These are phyloP conservation scores for Quercus glauca DNA, from an alignment of 306 rosid genomes.

Conservation along the genomic window DNA sequence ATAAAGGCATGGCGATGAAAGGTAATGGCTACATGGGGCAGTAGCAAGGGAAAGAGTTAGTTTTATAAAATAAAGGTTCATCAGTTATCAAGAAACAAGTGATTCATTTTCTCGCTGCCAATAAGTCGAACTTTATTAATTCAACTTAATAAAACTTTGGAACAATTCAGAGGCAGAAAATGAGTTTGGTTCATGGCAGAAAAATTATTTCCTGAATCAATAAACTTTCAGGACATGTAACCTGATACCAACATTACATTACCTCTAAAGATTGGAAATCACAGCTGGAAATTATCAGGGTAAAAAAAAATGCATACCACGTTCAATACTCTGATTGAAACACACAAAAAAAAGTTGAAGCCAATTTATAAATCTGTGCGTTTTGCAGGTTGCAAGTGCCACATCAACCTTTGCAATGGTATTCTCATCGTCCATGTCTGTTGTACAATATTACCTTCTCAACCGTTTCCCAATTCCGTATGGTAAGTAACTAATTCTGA, in stretches of 20 bases:
- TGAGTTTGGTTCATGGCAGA: background rate
- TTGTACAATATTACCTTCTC: slow-evolving; percentile 64
- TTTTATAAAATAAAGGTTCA: background rate
- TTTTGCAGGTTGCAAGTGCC: slow-evolving; percentile 73
- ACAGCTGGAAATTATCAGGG: background rate
- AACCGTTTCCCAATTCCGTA: slow-evolving; percentile 76
- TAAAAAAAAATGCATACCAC: background rate
- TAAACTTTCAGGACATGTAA: background rate
- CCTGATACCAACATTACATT: background rate
- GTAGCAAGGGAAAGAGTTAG: background rate
- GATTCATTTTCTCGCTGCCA: too few relatives aligned
- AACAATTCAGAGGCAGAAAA: background rate
- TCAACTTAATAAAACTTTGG: too few relatives aligned
- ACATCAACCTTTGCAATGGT: slow-evolving; percentile 75
- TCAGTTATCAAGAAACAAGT: too few relatives aligned
- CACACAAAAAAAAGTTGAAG: background rate
- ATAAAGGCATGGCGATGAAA: background rate
- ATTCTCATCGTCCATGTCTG: slow-evolving; percentile 81
- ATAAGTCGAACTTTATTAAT: too few relatives aligned
- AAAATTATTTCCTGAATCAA: background rate
- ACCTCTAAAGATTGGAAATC: background rate
- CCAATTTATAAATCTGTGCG: background rate
- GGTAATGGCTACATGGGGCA: background rate
- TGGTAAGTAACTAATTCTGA: slow-evolving; percentile 34
- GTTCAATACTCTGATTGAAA: background rate